Evolutionary conservation across 129 eudicot genomes (phyloP).

Genomic region (Centaurea solstitialis): DNA sequence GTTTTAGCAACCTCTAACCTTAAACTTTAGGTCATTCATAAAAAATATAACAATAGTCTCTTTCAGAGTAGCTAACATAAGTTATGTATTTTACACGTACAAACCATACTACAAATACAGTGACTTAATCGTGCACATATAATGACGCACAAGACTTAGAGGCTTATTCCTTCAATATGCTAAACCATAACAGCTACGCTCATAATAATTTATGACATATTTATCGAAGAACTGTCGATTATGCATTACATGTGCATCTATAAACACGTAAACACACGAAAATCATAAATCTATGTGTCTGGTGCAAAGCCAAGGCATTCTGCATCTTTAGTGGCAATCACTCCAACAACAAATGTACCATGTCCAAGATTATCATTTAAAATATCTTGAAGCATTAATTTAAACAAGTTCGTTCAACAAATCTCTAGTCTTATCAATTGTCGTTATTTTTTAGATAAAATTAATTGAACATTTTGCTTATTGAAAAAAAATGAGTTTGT

Average conservation of each 20-base stretch:
- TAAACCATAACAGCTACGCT: not conserved
- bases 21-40: not conserved
- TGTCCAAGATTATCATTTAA: conserved; percentile 97
- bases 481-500: no score
- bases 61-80: not conserved
- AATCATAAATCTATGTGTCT: conserved; percentile 92
- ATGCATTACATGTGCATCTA: conserved; percentile 96
- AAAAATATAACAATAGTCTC: not conserved
- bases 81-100: not conserved
- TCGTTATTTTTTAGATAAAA: no score
- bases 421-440: no score
- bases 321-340: conserved; percentile 88
- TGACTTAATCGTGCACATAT: not conserved
- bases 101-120: not conserved
- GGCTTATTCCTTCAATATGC: not conserved
- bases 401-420: no score
- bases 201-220: not conserved
- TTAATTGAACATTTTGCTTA: no score
- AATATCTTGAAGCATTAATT: no score
- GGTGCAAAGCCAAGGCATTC: conserved; percentile 99
- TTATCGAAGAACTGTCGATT: conserved; percentile 11
- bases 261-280: conserved; percentile 96
- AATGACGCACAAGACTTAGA: not conserved
- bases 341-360: conserved; percentile 99
- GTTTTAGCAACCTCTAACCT: not conserved